Percentiles rank a stretch among this genome's conserved stretches.
phyloP scores from a whole-genome alignment of 148 eudicot genomes.

The Vaccinium macrocarpon region DNA sequence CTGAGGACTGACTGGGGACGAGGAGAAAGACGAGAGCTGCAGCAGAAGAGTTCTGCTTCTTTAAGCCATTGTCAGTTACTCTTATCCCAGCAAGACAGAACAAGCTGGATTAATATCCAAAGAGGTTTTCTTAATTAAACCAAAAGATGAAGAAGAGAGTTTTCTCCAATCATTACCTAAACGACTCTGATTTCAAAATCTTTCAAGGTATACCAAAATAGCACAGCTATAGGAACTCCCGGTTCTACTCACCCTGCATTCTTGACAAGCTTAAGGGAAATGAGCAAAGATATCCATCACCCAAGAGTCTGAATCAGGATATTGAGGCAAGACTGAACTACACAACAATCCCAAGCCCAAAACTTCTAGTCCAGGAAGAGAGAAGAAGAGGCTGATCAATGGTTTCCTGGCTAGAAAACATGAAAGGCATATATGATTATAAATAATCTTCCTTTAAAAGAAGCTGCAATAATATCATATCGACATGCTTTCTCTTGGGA shows the following conservation, averaged over 20 bases:
- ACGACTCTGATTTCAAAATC: neutral
- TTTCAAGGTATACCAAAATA: neutral
- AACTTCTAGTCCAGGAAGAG: neutral
- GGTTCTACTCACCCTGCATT: neutral
- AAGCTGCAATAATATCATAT: neutral
- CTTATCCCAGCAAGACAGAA: neutral
- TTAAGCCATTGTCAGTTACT: neutral
- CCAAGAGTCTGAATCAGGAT: neutral
- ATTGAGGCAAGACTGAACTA: neutral
- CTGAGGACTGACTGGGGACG: neutral
- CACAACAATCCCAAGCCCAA: neutral
- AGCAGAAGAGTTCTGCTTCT: neutral
- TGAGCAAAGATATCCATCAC: neutral
- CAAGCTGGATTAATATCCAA: neutral
- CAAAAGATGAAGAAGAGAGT: neutral
- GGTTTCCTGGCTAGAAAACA: neutral
- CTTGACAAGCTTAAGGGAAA: neutral
- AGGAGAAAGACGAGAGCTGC: neutral
- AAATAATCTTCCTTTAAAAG: neutral
- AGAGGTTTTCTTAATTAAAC: neutral
- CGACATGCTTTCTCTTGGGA: neutral
- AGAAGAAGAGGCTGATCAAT: neutral
- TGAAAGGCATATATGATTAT: neutral
- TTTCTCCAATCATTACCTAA: neutral
- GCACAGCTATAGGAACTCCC: neutral